These are phyloP conservation scores for Catunica adiposa DNA, from an alignment of 2,329 filamentous ascomycete genomes.

Conservation along the genomic window DNA sequence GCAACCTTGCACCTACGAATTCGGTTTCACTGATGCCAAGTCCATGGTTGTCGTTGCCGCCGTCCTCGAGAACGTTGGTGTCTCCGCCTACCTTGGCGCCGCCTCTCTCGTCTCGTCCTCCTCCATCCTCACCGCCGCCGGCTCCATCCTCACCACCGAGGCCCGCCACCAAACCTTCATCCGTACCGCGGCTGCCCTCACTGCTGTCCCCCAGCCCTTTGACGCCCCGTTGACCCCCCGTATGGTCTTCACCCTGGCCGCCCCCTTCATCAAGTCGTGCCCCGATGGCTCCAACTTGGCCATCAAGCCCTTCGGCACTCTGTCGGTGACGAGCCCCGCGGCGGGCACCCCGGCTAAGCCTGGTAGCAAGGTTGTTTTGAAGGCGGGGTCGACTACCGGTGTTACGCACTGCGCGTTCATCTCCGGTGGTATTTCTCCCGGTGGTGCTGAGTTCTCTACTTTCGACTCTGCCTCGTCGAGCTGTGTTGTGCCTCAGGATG, in stretches of 20 bases:
- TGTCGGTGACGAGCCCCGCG: conserved; percentile 33
- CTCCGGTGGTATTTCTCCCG: conserved; percentile 37
- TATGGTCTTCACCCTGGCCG: conserved; percentile 57
- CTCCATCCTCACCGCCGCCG: conserved; percentile 47
- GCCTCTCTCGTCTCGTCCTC: conserved; percentile 45
- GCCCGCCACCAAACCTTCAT: conserved; percentile 59
- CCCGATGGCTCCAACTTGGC: conserved; percentile 46
- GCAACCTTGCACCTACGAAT: conserved; percentile 55
- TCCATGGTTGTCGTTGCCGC: conserved; percentile 53
- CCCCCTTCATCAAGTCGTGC: conserved; percentile 55
- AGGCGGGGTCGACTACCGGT: conserved; percentile 31
- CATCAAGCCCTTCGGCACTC: conserved; percentile 44
- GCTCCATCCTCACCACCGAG: conserved; percentile 56
- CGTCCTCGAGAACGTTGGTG: conserved; percentile 55
- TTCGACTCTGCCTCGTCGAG: conserved; percentile 34
- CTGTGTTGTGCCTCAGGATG: conserved; percentile 44
- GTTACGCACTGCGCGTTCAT: conserved; percentile 52
- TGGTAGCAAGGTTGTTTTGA: conserved; percentile 26
- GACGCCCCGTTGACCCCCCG: conserved; percentile 52
- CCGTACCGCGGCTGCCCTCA: conserved; percentile 38
- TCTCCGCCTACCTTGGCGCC: conserved; percentile 58
- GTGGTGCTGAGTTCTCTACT: conserved; percentile 42
- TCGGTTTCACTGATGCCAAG: conserved; percentile 47
- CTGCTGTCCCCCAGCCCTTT: conserved; percentile 51
- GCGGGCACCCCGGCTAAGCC: conserved; percentile 24